Evolutionary conservation across 345 rosid species (phyloP).

Genomic region (Syzygium oleosum): DNA sequence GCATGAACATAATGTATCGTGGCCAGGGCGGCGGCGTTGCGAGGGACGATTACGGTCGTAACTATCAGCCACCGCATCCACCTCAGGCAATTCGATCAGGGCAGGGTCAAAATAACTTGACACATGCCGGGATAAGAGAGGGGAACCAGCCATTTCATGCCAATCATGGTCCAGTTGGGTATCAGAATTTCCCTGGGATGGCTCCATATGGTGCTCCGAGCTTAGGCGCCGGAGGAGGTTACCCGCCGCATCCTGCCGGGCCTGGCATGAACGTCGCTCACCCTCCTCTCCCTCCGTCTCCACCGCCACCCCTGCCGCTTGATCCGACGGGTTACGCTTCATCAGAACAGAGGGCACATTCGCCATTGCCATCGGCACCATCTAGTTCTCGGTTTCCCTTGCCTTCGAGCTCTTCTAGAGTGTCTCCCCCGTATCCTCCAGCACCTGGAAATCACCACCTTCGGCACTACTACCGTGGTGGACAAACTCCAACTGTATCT

Average conservation of each 20-base stretch:
- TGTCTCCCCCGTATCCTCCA: conserved; percentile 14
- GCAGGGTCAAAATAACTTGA: not conserved
- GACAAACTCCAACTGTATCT: not conserved
- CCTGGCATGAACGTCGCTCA: not conserved
- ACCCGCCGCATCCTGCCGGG: conserved; percentile 3
- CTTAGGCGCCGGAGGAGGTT: conserved; percentile 10
- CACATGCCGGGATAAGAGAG: not conserved
- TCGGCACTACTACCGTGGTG: not conserved
- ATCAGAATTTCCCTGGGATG: not conserved
- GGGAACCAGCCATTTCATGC: not conserved
- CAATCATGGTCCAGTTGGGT: conserved; percentile 1
- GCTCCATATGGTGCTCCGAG: conserved; percentile 1
- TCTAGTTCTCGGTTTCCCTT: conserved; percentile 45
- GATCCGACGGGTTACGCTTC: conserved; percentile 17
- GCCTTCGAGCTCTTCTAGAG: conserved; percentile 18
- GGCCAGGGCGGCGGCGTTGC: conserved; percentile 1
- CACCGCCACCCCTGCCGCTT: conserved; percentile 58
- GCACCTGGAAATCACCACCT: conserved; percentile 13
- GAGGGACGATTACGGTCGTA: not conserved
- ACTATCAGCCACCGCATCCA: not conserved
- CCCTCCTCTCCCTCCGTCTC: conserved; percentile 56
- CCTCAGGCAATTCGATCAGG: not conserved
- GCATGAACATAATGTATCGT: not conserved
- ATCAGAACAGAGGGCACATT: conserved; percentile 10
- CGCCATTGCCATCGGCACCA: conserved; percentile 14